phyloP scores from a whole-genome alignment of 192 early-diverging fungal species.

The Geranomyces variabilis region DNA sequence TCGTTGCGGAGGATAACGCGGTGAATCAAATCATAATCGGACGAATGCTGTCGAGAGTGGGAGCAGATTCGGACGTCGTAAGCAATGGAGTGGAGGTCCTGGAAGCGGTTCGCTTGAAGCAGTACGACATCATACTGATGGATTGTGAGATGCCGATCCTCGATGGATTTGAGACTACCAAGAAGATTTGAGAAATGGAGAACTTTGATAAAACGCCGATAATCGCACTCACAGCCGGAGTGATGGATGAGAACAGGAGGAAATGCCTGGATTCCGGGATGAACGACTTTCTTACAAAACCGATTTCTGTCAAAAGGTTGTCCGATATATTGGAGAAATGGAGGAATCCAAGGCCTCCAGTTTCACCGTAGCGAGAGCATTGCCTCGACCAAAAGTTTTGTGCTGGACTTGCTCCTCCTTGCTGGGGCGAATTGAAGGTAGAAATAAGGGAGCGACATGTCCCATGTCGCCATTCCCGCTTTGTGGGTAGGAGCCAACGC shows the following conservation, averaged over 20 bases:
- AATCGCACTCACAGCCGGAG: constrained; percentile 18
- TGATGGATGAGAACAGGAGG: background rate
- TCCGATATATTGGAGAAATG: background rate
- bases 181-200: background rate
- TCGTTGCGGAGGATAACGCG: constrained; percentile 25
- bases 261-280: constrained; percentile 19
- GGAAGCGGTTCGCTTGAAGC: background rate
- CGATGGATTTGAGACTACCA: constrained; percentile 3
- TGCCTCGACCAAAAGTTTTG: too few species aligned
- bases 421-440: too few species aligned
- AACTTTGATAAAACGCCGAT: constrained; percentile 1
- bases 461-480: too few species aligned
- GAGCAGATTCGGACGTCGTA: constrained; percentile 8
- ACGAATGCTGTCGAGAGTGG: constrained; percentile 6
- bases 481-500: too few species aligned
- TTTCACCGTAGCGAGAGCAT: too few species aligned
- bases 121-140: constrained; percentile 24
- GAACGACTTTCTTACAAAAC: constrained; percentile 22
- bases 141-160: constrained; percentile 14
- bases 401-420: too few species aligned
- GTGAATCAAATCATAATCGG: constrained; percentile 27
- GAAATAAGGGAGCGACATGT: too few species aligned
- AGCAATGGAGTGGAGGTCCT: constrained; percentile 11
- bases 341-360: too few species aligned
- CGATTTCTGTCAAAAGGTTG: background rate